Base-by-base conservation (phyloP, 352 stramenopile species). In the Globisporangium nagaii region DNA sequence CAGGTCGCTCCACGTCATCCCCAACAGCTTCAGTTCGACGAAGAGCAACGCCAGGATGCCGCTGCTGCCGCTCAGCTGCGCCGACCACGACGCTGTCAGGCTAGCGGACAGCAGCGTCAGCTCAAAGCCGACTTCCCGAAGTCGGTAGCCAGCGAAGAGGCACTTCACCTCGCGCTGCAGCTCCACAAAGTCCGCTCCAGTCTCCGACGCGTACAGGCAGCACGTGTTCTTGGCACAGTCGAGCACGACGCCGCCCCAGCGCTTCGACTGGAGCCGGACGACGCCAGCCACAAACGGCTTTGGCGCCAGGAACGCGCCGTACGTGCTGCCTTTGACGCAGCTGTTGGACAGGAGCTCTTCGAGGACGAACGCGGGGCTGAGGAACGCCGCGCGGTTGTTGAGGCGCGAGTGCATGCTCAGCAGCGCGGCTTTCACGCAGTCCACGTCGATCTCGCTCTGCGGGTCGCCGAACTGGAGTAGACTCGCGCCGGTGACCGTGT, bases 1-100 rank as follows among this genome's bases (percentile, higher is more conserved):
- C 8, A 48, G 15, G 25, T 58, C 30, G 11, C n/a, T 41, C 52
- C 52, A 58, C 3, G 43, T 36, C 40, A 30, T 47, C 22, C 46
- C 31, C 15, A 28, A 30, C 6, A 58, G 20, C 40, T 45, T 34
- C 13, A 35, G 37, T n/a, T 58, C 52, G n/a, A 58, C 22, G 13
- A 58, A 49, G 11, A 58, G 41, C 31, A 58, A 41, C 41, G 52
- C 52, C 20, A 58, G 22, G 20, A 58, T 15, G 30, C 52, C 52
- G 34, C 41, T 58, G 32, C 52, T 27, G 22, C 22, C 28, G 24
- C 8, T 17, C 42, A 48, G 32, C 41, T 8, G 19, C 17, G 0
- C 12, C n/a, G 42, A 17, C 25, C 24, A 37, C 15, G 41, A 25
- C 24, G 25, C 17, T 4, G 25, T 17, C 6, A 8, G 5, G 17